phyloP scores from a whole-genome alignment of 2,329 filamentous ascomycete genomes.

The Coleophoma cylindrospora region DNA sequence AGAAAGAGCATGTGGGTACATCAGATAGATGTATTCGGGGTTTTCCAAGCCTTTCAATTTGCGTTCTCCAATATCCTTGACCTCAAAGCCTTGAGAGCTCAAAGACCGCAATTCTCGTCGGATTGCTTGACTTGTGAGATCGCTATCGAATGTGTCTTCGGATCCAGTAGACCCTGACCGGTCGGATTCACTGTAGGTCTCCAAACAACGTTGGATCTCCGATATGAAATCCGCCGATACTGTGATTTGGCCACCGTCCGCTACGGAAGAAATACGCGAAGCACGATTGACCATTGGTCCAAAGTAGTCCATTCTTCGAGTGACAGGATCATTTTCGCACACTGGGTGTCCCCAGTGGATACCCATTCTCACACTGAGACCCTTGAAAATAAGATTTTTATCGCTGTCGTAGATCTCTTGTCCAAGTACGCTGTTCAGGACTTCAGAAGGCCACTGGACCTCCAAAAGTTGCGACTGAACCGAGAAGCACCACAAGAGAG shows the following conservation, averaged over 20 bases:
- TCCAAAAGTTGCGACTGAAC: slow-evolving; percentile 86
- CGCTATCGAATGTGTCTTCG: slow-evolving; percentile 72
- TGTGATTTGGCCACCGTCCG: slow-evolving; percentile 94
- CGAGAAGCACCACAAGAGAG: slow-evolving; percentile 92
- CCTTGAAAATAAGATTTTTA: slow-evolving; percentile 85
- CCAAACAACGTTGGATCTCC: slow-evolving; percentile 86
- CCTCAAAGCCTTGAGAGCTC: slow-evolving; percentile 88
- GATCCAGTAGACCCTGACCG: slow-evolving; percentile 62
- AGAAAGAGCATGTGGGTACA: slow-evolving; percentile 85
- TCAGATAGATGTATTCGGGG: slow-evolving; percentile 89
- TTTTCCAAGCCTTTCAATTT: slow-evolving; percentile 98
- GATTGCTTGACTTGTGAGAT: slow-evolving; percentile 69
- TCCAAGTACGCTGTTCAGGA: slow-evolving; percentile 80
- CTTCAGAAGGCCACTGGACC: slow-evolving; percentile 88
- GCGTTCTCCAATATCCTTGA: slow-evolving; percentile 92
- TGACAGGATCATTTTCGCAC: slow-evolving; percentile 93
- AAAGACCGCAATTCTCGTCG: slow-evolving; percentile 82
- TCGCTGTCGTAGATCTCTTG: slow-evolving; percentile 80
- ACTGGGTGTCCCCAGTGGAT: slow-evolving; percentile 94
- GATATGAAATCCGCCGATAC: slow-evolving; percentile 96
- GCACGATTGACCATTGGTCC: slow-evolving; percentile 99
- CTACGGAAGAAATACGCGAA: slow-evolving; percentile 86
- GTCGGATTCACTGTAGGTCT: slow-evolving; percentile 84
- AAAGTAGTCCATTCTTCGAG: slow-evolving; percentile 98
- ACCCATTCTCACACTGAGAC: slow-evolving; percentile 94